Conservation (phyloP, 2,329 filamentous ascomycete genomes). For the Drechslerella coelobrocha region DNA sequence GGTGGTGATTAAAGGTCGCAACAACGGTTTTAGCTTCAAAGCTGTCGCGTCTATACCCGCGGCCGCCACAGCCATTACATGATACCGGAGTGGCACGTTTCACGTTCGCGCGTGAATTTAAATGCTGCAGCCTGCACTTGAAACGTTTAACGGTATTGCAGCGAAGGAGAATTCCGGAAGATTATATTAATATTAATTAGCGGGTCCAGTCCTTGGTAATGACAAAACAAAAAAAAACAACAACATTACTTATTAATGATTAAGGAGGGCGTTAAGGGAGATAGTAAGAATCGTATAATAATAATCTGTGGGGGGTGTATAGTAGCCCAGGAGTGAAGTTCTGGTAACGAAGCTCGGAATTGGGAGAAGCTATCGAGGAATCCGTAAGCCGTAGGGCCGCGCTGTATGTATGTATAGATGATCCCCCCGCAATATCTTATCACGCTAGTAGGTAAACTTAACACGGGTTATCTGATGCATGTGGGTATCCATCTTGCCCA, state of each 20-base stretch:
- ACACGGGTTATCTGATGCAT: too few species aligned
- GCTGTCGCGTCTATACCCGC: neutral
- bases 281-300: neutral
- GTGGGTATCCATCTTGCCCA: too few species aligned
- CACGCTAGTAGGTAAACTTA: too few species aligned
- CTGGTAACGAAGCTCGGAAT: conserved; percentile 30
- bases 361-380: conserved; percentile 4
- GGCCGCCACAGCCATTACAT: neutral
- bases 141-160: neutral
- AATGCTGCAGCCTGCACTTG: neutral
- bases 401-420: neutral
- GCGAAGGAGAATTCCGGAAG: neutral
- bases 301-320: neutral
- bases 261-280: neutral
- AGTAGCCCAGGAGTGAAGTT: conserved; percentile 13
- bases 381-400: neutral
- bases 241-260: too few species aligned
- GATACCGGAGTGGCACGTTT: conserved; percentile 2
- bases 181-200: too few species aligned
- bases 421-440: neutral
- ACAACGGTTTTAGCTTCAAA: too few species aligned
- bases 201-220: too few species aligned
- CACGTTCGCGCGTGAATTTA: neutral
- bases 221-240: too few species aligned
- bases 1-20: too few species aligned